phyloP scores from a whole-genome alignment of 495 filamentous ascomycete genomes.

The Penicillium antarcticum region DNA sequence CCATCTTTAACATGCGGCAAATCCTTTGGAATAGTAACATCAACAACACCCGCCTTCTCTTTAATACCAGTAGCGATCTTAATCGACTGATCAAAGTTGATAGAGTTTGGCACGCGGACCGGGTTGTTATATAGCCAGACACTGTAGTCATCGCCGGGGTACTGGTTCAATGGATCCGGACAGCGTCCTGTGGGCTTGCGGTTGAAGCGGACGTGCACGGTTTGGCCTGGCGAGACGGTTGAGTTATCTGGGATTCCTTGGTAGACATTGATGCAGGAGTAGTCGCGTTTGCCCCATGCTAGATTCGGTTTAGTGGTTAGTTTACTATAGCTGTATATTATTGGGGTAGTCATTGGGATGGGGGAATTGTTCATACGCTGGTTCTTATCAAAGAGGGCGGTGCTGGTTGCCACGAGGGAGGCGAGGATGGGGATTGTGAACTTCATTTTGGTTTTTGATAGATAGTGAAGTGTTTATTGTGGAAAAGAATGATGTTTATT shows the following conservation, averaged over 20 bases:
- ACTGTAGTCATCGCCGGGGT: constrained; percentile 23
- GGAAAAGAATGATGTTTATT: neutral
- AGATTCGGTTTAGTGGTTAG: neutral
- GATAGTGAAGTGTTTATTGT: neutral
- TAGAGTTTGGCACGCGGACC: constrained; percentile 17
- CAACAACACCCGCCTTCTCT: constrained; percentile 17
- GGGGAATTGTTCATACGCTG: constrained; percentile 23
- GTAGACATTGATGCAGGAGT: constrained; percentile 36
- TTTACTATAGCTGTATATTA: too few species aligned
- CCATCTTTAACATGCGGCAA: constrained; percentile 29
- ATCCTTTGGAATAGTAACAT: constrained; percentile 26
- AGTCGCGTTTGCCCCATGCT: constrained; percentile 43
- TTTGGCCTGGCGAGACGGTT: constrained; percentile 23
- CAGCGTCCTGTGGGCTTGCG: constrained; percentile 27
- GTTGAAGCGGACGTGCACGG: constrained; percentile 30
- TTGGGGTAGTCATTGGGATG: neutral
- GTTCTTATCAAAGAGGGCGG: constrained; percentile 34
- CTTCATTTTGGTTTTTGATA: constrained; percentile 28
- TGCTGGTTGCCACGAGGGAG: constrained; percentile 28
- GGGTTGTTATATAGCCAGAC: constrained; percentile 41
- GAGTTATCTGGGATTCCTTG: constrained; percentile 36
- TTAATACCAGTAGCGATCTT: constrained; percentile 22
- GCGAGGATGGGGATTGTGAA: constrained; percentile 25
- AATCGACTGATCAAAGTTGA: constrained; percentile 22
- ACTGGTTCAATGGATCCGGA: constrained; percentile 17